These are phyloP conservation scores for Reutealis trisperma DNA, from an alignment of 345 rosid species.

Conservation along the genomic window DNA sequence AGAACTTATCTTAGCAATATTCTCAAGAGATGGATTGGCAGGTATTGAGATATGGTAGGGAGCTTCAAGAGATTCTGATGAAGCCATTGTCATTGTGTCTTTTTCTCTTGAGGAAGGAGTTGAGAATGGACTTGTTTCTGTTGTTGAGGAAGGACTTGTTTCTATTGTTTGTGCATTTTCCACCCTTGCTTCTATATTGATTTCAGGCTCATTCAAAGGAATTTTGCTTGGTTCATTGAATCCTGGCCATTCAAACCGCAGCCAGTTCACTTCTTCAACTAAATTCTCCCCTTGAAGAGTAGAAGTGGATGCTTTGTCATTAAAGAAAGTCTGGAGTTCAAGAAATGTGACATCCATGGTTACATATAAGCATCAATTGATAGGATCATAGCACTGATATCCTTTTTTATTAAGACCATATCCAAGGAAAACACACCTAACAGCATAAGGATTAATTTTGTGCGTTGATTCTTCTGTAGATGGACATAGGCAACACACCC, in stretches of 20 bases:
- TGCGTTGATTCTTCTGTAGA: background rate
- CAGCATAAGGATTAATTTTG: background rate
- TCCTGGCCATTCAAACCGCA: background rate
- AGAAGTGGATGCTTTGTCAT: background rate
- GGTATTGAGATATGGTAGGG: too few species aligned
- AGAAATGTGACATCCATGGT: background rate
- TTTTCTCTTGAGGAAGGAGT: background rate
- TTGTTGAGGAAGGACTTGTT: background rate
- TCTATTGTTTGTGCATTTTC: too few species aligned
- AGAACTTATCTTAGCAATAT: background rate
- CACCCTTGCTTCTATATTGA: background rate
- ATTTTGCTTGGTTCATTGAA: too few species aligned
- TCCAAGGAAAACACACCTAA: background rate
- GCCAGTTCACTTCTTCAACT: slow-evolving; percentile 1
- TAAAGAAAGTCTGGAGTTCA: background rate
- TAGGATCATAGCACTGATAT: background rate
- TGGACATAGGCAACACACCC: background rate
- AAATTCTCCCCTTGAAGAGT: slow-evolving; percentile 5
- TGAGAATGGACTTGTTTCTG: background rate
- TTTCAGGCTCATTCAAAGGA: background rate
- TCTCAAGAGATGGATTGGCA: background rate
- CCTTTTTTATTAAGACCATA: background rate
- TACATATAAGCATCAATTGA: too few species aligned
- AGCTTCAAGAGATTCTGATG: too few species aligned
- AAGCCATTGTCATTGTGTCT: too few species aligned